Evolutionary conservation across 2,329 filamentous ascomycete genomes (phyloP), one percentile per base, ranked within the genome.

Genomic region (Cadophora sp.): DNA sequence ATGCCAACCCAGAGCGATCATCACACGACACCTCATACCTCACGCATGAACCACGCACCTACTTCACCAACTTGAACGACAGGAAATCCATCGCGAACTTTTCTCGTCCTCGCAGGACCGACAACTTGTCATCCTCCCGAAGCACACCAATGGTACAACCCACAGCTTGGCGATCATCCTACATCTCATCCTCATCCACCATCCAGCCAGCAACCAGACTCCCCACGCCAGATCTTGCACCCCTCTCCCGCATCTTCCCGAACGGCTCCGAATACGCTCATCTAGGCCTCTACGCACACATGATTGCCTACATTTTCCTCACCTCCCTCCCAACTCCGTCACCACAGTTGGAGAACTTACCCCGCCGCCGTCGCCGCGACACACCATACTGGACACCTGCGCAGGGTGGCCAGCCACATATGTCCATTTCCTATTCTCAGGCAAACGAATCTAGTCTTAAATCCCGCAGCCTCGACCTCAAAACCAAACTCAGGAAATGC

Each of bases 221-320:
- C 26, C 43, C 64, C 16, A 19, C 63, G 27, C 65, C 67, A 12
- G 69, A 74, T 34, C 69, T 77, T 2, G 37, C 69, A 27, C 69
- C 74, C 2, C 55, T 77, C 1, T 67, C 65, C 2, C 59, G 70
- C 7, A 76, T 76, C 34, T 78, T 77, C 48, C 75, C 75, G 1
- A 43, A 63, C n/a, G 69, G 72, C 4, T 68, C 68, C 3, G 53
- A 68, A 26, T 67, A 69, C 50, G 69, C 72, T 48, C 67, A 69
- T 5, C 67, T 71, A 12, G 69, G 71, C 1, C 72, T 77, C 26
- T 77, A 77, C 63, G 72, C 75, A 1, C 70, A 78, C 26, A 67
- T 77, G 9, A 62, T 77, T 14, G 72, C 71, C 8, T 73, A 75
- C 27, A 71, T 72, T 8, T 76, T 68, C 58, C 34, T 74, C 2